phyloP scores from a whole-genome alignment of 2,329 filamentous ascomycete genomes.

The Ophiognomonia clavigignenti-juglandacearum region DNA sequence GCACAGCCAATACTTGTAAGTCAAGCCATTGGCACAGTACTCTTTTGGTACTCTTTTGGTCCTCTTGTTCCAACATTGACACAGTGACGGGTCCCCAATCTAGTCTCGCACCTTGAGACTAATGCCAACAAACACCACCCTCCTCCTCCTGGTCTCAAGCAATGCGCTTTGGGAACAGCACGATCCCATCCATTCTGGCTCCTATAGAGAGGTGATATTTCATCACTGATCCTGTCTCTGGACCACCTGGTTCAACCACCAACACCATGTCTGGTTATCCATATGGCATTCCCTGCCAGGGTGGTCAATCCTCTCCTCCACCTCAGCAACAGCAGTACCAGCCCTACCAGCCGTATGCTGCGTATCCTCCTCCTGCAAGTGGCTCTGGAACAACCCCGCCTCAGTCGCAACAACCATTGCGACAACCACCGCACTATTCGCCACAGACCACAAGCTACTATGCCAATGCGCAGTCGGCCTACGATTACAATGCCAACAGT shows the following conservation, averaged over 20 bases:
- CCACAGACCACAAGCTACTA: conserved; percentile 21
- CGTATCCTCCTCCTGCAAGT: conserved; percentile 16
- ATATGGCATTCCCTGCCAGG: conserved; percentile 28
- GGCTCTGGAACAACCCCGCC: conserved; percentile 7
- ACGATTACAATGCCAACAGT: conserved; percentile 31
- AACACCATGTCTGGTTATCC: conserved; percentile 39
- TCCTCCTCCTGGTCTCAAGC: too few species aligned
- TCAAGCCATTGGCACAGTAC: too few species aligned
- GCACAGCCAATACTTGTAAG: too few species aligned
- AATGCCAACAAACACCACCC: too few species aligned
- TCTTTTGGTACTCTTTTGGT: too few species aligned
- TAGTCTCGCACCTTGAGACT: not conserved
- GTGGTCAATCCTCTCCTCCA: conserved; percentile 26
- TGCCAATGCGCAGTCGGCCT: conserved; percentile 28
- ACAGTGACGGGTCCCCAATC: too few species aligned
- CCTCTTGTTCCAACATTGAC: too few species aligned
- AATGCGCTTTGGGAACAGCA: too few species aligned
- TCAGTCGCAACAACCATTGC: conserved; percentile 16
- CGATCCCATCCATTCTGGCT: too few species aligned
- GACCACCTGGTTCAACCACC: conserved; percentile 15
- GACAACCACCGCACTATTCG: conserved; percentile 12
- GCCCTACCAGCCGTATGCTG: conserved; percentile 17
- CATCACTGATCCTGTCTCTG: too few species aligned
- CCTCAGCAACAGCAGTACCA: conserved; percentile 18
- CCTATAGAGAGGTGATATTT: too few species aligned